Evolutionary conservation across 805 yeast genomes (phyloP).

Genomic region (Maudiozyma saulgeensis): DNA sequence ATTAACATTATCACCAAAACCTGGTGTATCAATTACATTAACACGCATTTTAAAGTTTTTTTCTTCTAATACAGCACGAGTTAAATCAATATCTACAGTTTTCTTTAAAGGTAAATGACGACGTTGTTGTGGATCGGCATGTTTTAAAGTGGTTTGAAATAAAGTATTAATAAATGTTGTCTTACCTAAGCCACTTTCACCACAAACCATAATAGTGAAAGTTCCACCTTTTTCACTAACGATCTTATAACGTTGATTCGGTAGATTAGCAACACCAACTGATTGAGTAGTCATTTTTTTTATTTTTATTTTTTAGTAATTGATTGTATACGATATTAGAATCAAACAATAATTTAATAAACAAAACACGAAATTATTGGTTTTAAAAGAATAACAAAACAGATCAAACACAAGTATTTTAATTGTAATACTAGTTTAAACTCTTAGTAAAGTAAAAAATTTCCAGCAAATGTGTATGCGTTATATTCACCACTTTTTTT

Average conservation of each 20-base stretch:
- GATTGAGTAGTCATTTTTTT: conserved; percentile 22
- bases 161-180: conserved; percentile 84
- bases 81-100: conserved; percentile 71
- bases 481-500: too few species aligned
- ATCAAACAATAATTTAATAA: too few species aligned
- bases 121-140: conserved; percentile 33
- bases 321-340: too few species aligned
- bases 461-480: too few species aligned
- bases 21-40: conserved; percentile 85
- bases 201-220: conserved; percentile 76
- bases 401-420: too few species aligned
- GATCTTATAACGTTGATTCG: conserved; percentile 69
- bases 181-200: conserved; percentile 88
- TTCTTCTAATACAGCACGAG: conserved; percentile 75
- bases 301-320: too few species aligned
- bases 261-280: conserved; percentile 63
- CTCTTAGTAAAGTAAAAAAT: too few species aligned
- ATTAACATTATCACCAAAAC: conserved; percentile 85
- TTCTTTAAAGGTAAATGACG: conserved; percentile 45
- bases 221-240: conserved; percentile 68
- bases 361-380: too few species aligned
- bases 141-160: conserved; percentile 64
- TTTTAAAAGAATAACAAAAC: too few species aligned
- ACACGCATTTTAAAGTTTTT: conserved; percentile 69
- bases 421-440: too few species aligned